Evolutionary conservation across 1,284 basidiomycete species (phyloP), one percentile per base, ranked within the genome.

Genomic region (Ustilago vetiveriae): DNA sequence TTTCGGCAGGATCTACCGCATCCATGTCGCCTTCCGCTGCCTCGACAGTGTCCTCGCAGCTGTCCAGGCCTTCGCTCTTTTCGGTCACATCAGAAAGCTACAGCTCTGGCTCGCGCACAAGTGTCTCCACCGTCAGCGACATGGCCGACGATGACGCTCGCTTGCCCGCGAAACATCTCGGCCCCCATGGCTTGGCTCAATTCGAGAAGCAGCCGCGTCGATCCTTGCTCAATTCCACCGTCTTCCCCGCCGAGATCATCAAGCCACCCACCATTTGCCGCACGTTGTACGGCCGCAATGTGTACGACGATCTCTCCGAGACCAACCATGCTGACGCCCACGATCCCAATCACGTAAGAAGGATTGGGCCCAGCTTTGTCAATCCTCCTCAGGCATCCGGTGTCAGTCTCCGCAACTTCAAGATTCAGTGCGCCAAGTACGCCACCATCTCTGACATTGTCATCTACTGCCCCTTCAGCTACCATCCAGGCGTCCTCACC

Each of bases 371-470:
- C 14, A 36, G 30, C 9, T 79, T 78, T 32, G 43, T 57, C 41
- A 37, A 48, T 23, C 66, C 75, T 8, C 51, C 29, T 10, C 77
- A 76, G 47, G 63, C 66, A 3, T 51, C 70, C n/a, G 72, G 75
- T 6, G 72, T 79, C 42, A 76, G 72, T 41, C 39, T 79, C 49
- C 73, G 79, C 51, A 79, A 78, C 56, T 81, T 80, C 51, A 62
- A 60, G 48, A 73, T 74, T 21, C 75, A 85, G 82, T 79, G 83
- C 85, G 84, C 86, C 75, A 92, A 94, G 74, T 94, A 93, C 78
- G 89, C 92, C 0, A 90, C 91, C 2, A 85, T 96, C 35, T 92
- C 91, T 43, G 93, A 96, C 80, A 88, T 96, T 63, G 88, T 94
- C 62, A 84, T 95, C 42, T 95, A 94, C 83, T 90, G 76, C 38